phyloP scores from a whole-genome alignment of 2,329 filamentous ascomycete species.

The Fusarium sp. region DNA sequence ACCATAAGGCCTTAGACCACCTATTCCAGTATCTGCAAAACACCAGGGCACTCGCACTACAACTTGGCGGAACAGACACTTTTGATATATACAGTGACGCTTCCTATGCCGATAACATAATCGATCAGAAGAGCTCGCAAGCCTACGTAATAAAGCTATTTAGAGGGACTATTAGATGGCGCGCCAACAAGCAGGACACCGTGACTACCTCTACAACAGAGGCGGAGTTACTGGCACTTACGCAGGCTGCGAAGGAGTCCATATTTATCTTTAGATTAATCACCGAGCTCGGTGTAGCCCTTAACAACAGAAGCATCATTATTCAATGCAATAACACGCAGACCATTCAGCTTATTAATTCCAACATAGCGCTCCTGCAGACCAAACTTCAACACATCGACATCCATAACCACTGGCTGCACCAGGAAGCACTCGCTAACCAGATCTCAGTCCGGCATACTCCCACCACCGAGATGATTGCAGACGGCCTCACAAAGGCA shows the following conservation, averaged over 20 bases:
- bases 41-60: no score
- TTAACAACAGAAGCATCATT: background rate
- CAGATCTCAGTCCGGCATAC: background rate
- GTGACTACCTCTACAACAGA: constrained; percentile 7
- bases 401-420: constrained; percentile 2
- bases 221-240: constrained; percentile 3
- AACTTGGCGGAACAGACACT: no score
- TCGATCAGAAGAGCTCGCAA: background rate
- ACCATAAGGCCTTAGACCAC: no score
- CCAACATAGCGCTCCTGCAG: background rate
- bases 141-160: constrained; percentile 9
- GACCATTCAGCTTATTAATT: background rate
- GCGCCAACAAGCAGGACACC: constrained; percentile 5
- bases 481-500: background rate
- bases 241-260: background rate
- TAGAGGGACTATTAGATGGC: background rate
- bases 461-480: background rate
- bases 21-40: no score
- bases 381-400: background rate
- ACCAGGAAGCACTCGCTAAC: background rate
- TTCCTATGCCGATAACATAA: no score
- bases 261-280: background rate
- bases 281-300: background rate
- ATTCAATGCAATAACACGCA: background rate
- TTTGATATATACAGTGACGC: background rate